phyloP scores from a whole-genome alignment of 2,329 filamentous ascomycete species.

The Fusarium oxysporum region DNA sequence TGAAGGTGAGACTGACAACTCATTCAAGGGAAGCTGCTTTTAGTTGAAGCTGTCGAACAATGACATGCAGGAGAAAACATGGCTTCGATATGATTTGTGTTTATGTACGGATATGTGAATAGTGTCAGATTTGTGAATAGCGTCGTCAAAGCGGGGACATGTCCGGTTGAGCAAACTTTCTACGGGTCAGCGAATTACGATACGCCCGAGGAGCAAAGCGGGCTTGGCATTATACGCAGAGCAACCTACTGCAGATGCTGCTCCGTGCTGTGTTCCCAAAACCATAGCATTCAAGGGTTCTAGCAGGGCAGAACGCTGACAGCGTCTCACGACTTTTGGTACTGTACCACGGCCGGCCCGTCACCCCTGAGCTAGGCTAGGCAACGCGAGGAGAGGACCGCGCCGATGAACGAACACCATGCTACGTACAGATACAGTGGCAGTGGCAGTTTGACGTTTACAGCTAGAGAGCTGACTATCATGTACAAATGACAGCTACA shows the following conservation, averaged over 20 bases:
- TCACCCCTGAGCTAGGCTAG: slow-evolving; percentile 41
- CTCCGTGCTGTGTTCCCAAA: slow-evolving; percentile 15
- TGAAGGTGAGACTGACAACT: slow-evolving; percentile 30
- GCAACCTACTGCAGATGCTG: slow-evolving; percentile 23
- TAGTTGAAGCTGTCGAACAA: background rate
- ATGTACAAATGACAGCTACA: slow-evolving; percentile 34
- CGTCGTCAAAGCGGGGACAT: slow-evolving; percentile 19
- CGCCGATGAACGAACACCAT: slow-evolving; percentile 29
- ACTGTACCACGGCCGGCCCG: slow-evolving; percentile 31
- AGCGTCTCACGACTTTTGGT: slow-evolving; percentile 39
- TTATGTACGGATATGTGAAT: slow-evolving; percentile 27
- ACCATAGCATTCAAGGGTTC: slow-evolving; percentile 26
- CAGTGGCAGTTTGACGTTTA: slow-evolving; percentile 22
- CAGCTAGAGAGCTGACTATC: slow-evolving; percentile 28
- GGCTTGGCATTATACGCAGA: slow-evolving; percentile 20
- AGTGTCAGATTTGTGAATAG: slow-evolving; percentile 38
- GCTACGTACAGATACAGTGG: slow-evolving; percentile 3
- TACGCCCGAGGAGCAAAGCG: slow-evolving; percentile 4
- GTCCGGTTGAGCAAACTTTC: slow-evolving; percentile 3
- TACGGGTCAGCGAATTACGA: slow-evolving; percentile 18
- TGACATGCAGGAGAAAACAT: background rate
- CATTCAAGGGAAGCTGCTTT: slow-evolving; percentile 16
- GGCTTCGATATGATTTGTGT: slow-evolving; percentile 1
- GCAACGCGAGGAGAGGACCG: slow-evolving; percentile 26
- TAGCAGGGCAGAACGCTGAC: slow-evolving; percentile 35